A percentile compares a stretch with the other conserved stretches of the same genome.
Evolutionary conservation across 1,284 basidiomycete genomes (phyloP).

Genomic region (Moniliella sp.): DNA sequence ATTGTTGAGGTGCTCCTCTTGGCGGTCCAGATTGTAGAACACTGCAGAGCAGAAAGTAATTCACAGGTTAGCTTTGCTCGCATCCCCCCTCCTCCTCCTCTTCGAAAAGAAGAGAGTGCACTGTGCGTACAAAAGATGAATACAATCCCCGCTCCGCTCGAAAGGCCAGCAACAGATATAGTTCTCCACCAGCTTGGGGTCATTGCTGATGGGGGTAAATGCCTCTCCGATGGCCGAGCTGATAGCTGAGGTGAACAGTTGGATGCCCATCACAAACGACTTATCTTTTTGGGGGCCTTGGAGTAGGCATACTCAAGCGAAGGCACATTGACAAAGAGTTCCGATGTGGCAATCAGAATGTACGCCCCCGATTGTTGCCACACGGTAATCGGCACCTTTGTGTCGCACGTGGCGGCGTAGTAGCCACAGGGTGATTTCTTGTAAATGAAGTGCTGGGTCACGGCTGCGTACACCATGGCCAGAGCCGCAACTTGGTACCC

Average conservation of each 20-base stretch:
- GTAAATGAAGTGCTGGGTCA: constrained; percentile 40
- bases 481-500: constrained; percentile 41
- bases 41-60: too few species aligned
- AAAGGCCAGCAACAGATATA: too few species aligned
- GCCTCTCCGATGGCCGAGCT: constrained; percentile 39
- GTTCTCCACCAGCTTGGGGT: constrained; percentile 41
- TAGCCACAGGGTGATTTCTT: constrained; percentile 40
- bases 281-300: constrained; percentile 38
- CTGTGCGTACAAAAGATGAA: too few species aligned
- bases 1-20: too few species aligned
- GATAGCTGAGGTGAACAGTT: constrained; percentile 51
- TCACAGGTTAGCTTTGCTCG: too few species aligned
- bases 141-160: too few species aligned
- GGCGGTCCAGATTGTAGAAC: too few species aligned
- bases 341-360: constrained; percentile 37
- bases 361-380: constrained; percentile 37
- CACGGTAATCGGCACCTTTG: constrained; percentile 22
- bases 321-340: constrained; percentile 68
- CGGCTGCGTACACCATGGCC: constrained; percentile 45
- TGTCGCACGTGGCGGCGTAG: constrained; percentile 32
- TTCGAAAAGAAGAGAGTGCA: too few species aligned
- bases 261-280: constrained; percentile 32
- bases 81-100: too few species aligned
- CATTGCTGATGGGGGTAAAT: constrained; percentile 39
- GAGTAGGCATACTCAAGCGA: constrained; percentile 64